Percentiles rank a stretch among this genome's conserved stretches.
phyloP scores from a whole-genome alignment of 106 monocot genomes.

The Acorus gramineus region DNA sequence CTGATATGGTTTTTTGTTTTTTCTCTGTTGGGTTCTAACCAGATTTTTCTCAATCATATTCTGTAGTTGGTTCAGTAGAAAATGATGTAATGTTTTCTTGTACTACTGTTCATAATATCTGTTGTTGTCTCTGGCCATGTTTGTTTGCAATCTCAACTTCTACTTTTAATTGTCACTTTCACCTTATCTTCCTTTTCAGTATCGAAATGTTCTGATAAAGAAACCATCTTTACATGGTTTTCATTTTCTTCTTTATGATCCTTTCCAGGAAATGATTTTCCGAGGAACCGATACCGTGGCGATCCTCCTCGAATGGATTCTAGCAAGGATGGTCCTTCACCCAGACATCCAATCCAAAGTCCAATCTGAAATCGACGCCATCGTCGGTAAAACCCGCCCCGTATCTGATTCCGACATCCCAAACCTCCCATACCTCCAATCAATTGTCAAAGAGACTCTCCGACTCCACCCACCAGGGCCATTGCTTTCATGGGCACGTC shows the following conservation, averaged over 20 bases:
- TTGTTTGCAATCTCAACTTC: too few species aligned
- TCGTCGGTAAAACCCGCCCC: not conserved
- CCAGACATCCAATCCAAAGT: slow-evolving; percentile 11
- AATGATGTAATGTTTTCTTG: too few species aligned
- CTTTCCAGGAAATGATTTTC: slow-evolving; percentile 9
- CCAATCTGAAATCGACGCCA: slow-evolving; percentile 1
- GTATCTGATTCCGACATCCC: slow-evolving; percentile 1
- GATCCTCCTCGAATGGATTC: slow-evolving; percentile 13
- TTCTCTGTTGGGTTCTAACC: too few species aligned
- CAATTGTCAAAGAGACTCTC: slow-evolving; percentile 8
- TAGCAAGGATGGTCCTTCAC: slow-evolving; percentile 11
- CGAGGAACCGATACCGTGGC: slow-evolving; percentile 16
- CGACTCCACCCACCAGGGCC: slow-evolving; percentile 17
- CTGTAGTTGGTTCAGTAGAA: too few species aligned
- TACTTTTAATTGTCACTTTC: too few species aligned
- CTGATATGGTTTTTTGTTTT: too few species aligned
- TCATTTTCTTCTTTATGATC: not conserved
- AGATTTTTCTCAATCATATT: too few species aligned
- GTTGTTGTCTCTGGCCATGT: too few species aligned
- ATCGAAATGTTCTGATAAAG: too few species aligned
- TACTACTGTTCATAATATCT: too few species aligned
- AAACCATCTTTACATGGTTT: not conserved
- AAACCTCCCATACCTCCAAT: slow-evolving; percentile 9
- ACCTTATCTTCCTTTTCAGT: too few species aligned
- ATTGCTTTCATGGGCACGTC: slow-evolving; percentile 16